Base-by-base conservation (phyloP, 441 rosid species). In the Lepidium campestre region DNA sequence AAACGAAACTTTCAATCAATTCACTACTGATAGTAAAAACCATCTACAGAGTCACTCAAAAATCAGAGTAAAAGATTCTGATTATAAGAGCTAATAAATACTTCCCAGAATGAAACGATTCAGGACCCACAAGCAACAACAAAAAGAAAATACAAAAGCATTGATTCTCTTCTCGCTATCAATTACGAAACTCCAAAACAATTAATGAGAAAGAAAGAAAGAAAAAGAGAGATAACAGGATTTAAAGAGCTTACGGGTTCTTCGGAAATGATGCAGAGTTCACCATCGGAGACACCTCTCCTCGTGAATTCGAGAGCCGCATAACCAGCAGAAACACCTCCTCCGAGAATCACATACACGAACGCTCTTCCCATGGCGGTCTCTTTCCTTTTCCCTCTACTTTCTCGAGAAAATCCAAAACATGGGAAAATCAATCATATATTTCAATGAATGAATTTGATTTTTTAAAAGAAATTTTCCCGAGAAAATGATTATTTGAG, bases 271-370 rank as follows among this genome's bases (percentile, higher is more conserved):
- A 93, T 88, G 71, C 96, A 93, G 71, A 90, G 97, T 71, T 93
- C 96, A 59, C 98, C 96, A 57, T 78, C 85, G 54, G 95, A 55
- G 73, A 93, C 87, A 36, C 96, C 93, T 80, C 72, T 73, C 67
- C 75, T 80, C 7, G 91, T 77, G 82, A 90, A 88, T 80, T 93
- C 97, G 65, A 93, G 90, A 71, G 96, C 96, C 39, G 97, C 97
- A 78, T 90, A 93, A 3, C 98, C 98, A 78, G 91, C 93, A 35
- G 97, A 85, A 10, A 93, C 98, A 37, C 97, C 98, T 62, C 98
- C 98, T 36, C 98, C 97, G 3, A 93, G 75, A 62, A 90, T 90
- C 57, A 93, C 98, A 76, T 88, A 93, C 18, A 87, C 91, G 70
- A 88, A 93, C 37, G 93, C 98, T 80, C 98, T 88, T 57, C 97